A percentile compares a stretch with the other conserved stretches of the same genome.
These are phyloP conservation scores for Candida dajiaensis DNA, from an alignment of 805 yeast species.

Conservation along the genomic window DNA sequence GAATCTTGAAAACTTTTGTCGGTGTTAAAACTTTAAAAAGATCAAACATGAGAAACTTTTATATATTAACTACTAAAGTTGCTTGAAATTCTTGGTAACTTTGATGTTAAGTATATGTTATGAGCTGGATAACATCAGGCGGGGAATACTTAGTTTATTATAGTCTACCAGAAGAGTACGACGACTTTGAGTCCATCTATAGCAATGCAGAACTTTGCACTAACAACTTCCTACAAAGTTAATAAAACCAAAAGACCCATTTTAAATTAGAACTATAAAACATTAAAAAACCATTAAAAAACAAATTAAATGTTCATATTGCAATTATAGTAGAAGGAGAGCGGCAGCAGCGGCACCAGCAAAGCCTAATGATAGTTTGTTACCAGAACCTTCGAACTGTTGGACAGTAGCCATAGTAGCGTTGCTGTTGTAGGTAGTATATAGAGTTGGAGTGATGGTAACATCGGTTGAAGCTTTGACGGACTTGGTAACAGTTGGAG, in stretches of 20 bases:
- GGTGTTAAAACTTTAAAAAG: too few relatives aligned
- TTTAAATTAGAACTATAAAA: background rate
- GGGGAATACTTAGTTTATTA: too few relatives aligned
- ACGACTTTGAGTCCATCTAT: too few relatives aligned
- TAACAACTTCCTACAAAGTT: too few relatives aligned
- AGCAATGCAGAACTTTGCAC: too few relatives aligned
- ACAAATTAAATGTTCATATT: background rate
- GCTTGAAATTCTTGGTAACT: too few relatives aligned
- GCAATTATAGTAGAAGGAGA: constrained; percentile 15
- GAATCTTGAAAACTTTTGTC: too few relatives aligned
- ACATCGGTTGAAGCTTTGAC: constrained; percentile 38
- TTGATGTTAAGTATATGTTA: too few relatives aligned
- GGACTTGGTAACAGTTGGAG: constrained; percentile 33
- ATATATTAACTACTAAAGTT: too few relatives aligned
- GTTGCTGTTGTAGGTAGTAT: constrained; percentile 26
- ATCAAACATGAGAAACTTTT: too few relatives aligned
- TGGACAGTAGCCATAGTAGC: constrained; percentile 9
- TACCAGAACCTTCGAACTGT: constrained; percentile 21
- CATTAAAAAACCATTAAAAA: background rate
- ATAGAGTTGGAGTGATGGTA: constrained; percentile 32
- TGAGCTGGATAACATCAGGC: too few relatives aligned
- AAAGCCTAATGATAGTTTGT: constrained; percentile 12
- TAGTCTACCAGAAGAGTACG: too few relatives aligned
- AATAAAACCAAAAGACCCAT: background rate
- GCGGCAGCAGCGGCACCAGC: constrained; percentile 25